Base-by-base conservation (phyloP, 257 asterid species). In the Parsonsia alboflavescens region DNA sequence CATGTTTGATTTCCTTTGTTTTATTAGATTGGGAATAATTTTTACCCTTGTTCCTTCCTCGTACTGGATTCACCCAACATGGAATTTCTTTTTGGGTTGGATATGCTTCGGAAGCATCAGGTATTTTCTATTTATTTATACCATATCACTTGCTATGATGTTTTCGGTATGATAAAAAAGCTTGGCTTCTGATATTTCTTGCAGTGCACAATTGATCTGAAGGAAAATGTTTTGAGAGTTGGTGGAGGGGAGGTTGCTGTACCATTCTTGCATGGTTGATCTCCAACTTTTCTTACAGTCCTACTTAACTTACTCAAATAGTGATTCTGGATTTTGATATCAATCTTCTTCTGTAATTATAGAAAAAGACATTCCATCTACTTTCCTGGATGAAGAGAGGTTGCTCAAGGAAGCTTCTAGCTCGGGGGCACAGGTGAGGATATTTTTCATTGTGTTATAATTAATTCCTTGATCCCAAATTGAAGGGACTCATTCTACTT, bases 101-200 rank as follows among this genome's bases (percentile, higher is more conserved):
- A 95, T 74, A 95, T 92, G 99, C 96, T 95, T 73, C 97, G 96
- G 76, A 95, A 95, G 85, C 99, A 95, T 84, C 99, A 95, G 87
- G 98, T 87, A 89, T 73, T 52, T 39, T 78, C 52, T 75, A 61
- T 75, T 30, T 57, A 7, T 46, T 68, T 76, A 26, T 53, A 10
- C 6, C 68, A 36, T 63, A 69, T 57, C 70, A 74, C 67, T 68
- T 56, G 39, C 7, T 26, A 65, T 73, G 65, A 67, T 39, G 65
- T 33, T 74, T 77, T 65, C 49, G 56, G 52, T 52, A 67, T 44
- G 75, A 59, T 22, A 71, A 61, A 28, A 68, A 64, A 44, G 11
- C 30, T 44, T 46, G 45, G 21, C 8, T 73, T 65, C 39, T 70
- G 6, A 50, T 64, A 41, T 15, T 78, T 63, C 81, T 28, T 81